phyloP scores from a whole-genome alignment of 495 filamentous ascomycete species.

The Cetradonia linearis region DNA sequence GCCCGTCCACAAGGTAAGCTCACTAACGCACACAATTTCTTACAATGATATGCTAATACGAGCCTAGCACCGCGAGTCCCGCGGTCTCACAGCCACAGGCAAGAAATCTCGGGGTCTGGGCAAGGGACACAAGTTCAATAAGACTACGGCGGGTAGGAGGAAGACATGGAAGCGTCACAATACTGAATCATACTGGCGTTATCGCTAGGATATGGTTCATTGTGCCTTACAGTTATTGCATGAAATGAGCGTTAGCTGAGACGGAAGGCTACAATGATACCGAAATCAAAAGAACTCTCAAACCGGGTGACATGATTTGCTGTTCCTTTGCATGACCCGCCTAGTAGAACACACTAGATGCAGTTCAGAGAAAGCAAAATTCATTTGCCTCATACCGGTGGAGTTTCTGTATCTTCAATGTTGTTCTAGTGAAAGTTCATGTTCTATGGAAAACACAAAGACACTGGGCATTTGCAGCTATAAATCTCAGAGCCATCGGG shows the following conservation, averaged over 20 bases:
- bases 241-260: constrained; percentile 1
- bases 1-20: constrained; percentile 81
- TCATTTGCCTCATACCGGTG: not conserved
- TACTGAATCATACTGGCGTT: constrained; percentile 45
- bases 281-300: not conserved
- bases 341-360: not conserved
- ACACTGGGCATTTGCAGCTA: not conserved
- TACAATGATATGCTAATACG: not conserved
- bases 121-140: constrained; percentile 98
- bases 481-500: not conserved
- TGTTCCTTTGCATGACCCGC: not conserved
- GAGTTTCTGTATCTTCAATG: not conserved
- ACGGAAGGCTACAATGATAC: not conserved
- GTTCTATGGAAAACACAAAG: not conserved
- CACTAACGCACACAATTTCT: not conserved
- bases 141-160: constrained; percentile 85
- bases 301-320: not conserved
- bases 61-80: constrained; percentile 80
- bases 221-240: not conserved
- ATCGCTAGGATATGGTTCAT: constrained; percentile 14
- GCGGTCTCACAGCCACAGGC: constrained; percentile 93
- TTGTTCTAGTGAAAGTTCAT: not conserved
- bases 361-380: not conserved
- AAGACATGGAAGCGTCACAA: constrained; percentile 99
- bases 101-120: constrained; percentile 98